phyloP scores from a whole-genome alignment of 345 rosid species.

The Eucalyptus polybractea region DNA sequence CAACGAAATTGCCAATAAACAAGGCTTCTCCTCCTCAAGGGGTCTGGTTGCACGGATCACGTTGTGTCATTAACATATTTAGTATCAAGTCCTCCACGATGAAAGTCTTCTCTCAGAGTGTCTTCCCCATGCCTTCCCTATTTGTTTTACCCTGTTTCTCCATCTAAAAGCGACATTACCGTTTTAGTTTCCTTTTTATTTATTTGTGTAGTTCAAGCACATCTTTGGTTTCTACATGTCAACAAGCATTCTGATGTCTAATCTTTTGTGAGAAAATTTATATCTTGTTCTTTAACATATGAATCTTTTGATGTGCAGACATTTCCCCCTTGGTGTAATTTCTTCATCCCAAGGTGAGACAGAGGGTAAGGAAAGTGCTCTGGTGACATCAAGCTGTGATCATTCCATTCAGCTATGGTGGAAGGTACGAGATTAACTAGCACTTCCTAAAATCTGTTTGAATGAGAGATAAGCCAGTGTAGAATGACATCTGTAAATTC shows the following conservation, averaged over 20 bases:
- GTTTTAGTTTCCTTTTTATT: too few relatives aligned
- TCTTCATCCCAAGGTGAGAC: constrained; percentile 17
- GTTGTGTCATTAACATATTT: background rate
- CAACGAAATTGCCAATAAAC: background rate
- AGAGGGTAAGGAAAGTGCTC: constrained; percentile 25
- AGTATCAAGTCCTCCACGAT: background rate
- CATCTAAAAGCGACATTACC: too few relatives aligned
- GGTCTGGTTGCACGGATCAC: background rate
- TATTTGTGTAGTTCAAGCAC: background rate
- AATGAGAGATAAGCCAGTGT: background rate
- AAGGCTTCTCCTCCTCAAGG: background rate
- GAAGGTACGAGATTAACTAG: constrained; percentile 25
- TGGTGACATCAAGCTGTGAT: constrained; percentile 47
- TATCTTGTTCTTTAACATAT: background rate
- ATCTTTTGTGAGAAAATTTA: background rate
- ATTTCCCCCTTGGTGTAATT: constrained; percentile 27
- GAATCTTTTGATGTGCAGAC: constrained; percentile 12
- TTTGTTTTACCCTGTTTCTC: background rate
- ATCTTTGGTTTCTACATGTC: background rate
- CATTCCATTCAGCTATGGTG: constrained; percentile 53
- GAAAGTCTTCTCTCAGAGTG: background rate
- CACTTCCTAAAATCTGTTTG: background rate
- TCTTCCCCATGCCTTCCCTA: background rate
- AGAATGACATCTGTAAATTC: background rate
- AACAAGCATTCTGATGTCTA: background rate